Conservation (phyloP, 345 rosid species). For the Salix suchowensis region DNA sequence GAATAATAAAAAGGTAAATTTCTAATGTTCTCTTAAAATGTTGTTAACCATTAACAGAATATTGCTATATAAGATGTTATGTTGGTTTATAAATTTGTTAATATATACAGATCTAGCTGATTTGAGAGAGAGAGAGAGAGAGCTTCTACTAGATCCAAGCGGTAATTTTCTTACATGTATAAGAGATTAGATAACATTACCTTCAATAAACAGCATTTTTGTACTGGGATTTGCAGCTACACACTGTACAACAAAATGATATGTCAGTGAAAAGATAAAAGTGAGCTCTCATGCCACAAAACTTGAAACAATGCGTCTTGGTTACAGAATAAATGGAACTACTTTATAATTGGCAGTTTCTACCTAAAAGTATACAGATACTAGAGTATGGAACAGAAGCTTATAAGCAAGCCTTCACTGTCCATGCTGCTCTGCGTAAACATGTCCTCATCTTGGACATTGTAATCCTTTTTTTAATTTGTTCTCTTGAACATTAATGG, state of each 20-base stretch:
- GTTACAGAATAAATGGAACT: not conserved
- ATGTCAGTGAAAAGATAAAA: not conserved
- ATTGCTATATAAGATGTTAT: too few species aligned
- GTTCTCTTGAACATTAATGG: not conserved
- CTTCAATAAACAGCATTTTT: slow-evolving; percentile 34
- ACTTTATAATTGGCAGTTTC: not conserved
- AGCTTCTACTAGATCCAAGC: not conserved
- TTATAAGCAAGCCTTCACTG: not conserved
- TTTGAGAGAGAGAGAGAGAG: not conserved
- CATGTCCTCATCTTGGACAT: too few species aligned
- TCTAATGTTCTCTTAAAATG: too few species aligned
- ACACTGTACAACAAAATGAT: slow-evolving; percentile 27
- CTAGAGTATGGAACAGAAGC: not conserved
- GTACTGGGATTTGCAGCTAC: slow-evolving; percentile 55
- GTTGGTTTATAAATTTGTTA: too few species aligned
- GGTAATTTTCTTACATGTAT: not conserved
- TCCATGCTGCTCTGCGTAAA: too few species aligned
- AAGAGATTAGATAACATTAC: slow-evolving; percentile 28
- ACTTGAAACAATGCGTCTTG: not conserved
- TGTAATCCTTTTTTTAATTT: not conserved
- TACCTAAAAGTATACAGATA: not conserved
- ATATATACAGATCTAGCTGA: too few species aligned
- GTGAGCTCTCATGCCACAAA: not conserved
- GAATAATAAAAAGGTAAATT: too few species aligned
- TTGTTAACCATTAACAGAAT: too few species aligned